Conservation (phyloP, 2,329 filamentous ascomycete species). For the Fusarium xyrophilum region DNA sequence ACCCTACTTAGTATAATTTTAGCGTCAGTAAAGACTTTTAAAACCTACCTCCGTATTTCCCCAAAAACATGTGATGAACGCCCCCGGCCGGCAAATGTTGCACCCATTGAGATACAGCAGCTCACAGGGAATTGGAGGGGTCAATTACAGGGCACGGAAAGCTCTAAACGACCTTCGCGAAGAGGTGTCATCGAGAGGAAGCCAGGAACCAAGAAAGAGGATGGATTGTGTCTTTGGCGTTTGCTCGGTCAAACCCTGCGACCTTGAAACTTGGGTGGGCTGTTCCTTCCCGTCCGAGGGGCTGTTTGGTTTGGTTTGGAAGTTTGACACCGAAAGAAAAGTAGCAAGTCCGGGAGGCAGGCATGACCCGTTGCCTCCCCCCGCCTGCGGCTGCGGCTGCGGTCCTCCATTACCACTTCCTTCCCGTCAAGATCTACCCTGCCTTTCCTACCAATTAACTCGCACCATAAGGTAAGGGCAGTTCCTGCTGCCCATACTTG, state of each 20-base stretch:
- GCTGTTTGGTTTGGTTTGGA: not conserved
- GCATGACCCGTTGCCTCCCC: conserved; percentile 28
- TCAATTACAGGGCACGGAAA: not conserved
- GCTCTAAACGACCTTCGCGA: not conserved
- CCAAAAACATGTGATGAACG: not conserved
- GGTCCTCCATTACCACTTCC: not conserved
- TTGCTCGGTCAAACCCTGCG: conserved; percentile 16
- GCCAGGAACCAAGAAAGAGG: not conserved
- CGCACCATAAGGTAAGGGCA: conserved; percentile 12
- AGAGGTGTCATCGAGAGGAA: not conserved
- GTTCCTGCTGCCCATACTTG: not conserved
- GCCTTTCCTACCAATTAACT: conserved; percentile 8
- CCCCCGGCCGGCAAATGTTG: not conserved
- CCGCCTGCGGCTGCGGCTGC: conserved; percentile 8
- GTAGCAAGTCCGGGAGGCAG: conserved; percentile 21
- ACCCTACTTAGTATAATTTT: too few species aligned
- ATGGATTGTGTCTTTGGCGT: not conserved
- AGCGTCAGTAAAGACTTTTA: too few species aligned
- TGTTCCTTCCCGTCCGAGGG: conserved; percentile 1
- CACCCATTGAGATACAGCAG: not conserved
- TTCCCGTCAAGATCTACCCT: conserved; percentile 7
- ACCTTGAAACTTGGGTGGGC: conserved; percentile 9
- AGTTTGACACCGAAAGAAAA: conserved; percentile 16
- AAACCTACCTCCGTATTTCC: too few species aligned
- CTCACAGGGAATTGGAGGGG: not conserved